Conservation (phyloP, 306 rosid species). For the Cucurbita maxima region DNA sequence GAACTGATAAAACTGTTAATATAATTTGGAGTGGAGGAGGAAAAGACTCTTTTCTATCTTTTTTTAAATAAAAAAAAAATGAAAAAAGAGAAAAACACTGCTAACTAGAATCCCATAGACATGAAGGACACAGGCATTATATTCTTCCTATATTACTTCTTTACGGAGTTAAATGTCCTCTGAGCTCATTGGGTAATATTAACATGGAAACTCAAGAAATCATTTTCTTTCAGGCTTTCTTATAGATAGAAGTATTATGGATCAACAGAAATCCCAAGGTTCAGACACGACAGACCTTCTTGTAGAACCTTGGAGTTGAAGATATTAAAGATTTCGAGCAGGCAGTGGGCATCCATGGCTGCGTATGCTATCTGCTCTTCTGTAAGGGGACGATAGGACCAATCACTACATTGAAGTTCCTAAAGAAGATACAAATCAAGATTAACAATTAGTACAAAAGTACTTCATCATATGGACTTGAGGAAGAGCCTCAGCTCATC, state of each 20-base stretch:
- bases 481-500: not conserved
- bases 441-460: constrained; percentile 14
- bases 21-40: not conserved
- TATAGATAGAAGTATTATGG: not conserved
- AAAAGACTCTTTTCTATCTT: not conserved
- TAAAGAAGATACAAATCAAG: constrained; percentile 32
- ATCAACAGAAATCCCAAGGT: constrained; percentile 10
- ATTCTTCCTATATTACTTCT: not conserved
- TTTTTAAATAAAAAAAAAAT: not conserved
- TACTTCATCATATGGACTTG: not conserved
- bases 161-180: not conserved
- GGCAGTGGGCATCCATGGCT: constrained; percentile 90
- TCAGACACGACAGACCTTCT: constrained; percentile 43
- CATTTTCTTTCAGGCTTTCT: not conserved
- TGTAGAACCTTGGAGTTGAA: constrained; percentile 42
- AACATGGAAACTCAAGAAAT: not conserved
- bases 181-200: not conserved
- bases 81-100: not conserved
- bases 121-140: not conserved
- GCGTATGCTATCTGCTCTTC: constrained; percentile 80
- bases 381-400: constrained; percentile 90
- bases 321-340: constrained; percentile 63
- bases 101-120: not conserved
- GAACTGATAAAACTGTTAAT: not conserved
- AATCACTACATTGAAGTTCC: constrained; percentile 99